Evolutionary conservation across 371 early-diverging fungal species (phyloP).

Genomic region (Blakeslea trispora): DNA sequence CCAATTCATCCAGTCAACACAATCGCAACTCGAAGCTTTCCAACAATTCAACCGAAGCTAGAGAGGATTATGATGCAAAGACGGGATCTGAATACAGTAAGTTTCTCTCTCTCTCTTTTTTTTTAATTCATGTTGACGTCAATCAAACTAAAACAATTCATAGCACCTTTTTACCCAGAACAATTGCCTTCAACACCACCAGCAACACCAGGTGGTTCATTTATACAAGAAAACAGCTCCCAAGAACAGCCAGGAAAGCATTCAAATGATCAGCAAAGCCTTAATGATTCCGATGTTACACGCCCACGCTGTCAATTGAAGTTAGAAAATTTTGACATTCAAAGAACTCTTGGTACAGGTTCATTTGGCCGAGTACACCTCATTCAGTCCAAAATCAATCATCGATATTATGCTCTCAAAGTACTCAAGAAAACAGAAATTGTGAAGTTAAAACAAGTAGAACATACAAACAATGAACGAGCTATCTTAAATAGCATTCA

Average conservation of each 20-base stretch:
- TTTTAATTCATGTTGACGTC: too few relatives aligned
- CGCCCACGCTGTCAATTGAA: slow-evolving; percentile 22
- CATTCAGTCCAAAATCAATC: slow-evolving; percentile 63
- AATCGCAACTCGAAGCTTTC: background rate
- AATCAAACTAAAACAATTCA: background rate
- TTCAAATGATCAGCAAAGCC: background rate
- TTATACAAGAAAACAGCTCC: slow-evolving; percentile 5
- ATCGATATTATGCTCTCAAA: slow-evolving; percentile 86
- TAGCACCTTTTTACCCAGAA: slow-evolving; percentile 18
- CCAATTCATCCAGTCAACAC: background rate
- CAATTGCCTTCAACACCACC: slow-evolving; percentile 25
- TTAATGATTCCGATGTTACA: slow-evolving; percentile 19
- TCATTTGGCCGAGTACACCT: slow-evolving; percentile 96
- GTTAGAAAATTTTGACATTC: slow-evolving; percentile 48
- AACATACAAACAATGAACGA: slow-evolving; percentile 85
- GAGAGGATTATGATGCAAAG: slow-evolving; percentile 1
- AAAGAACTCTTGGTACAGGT: slow-evolving; percentile 87
- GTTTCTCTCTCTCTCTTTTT: background rate
- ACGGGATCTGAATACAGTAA: slow-evolving; percentile 7
- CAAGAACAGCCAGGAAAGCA: background rate
- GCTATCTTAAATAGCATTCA: slow-evolving; percentile 74
- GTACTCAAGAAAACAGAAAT: slow-evolving; percentile 88
- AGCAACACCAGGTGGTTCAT: slow-evolving; percentile 20
- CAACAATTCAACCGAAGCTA: background rate
- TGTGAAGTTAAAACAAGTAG: slow-evolving; percentile 92